Conservation (phyloP, 306 rosid genomes). For the Abrus pulchellus region DNA sequence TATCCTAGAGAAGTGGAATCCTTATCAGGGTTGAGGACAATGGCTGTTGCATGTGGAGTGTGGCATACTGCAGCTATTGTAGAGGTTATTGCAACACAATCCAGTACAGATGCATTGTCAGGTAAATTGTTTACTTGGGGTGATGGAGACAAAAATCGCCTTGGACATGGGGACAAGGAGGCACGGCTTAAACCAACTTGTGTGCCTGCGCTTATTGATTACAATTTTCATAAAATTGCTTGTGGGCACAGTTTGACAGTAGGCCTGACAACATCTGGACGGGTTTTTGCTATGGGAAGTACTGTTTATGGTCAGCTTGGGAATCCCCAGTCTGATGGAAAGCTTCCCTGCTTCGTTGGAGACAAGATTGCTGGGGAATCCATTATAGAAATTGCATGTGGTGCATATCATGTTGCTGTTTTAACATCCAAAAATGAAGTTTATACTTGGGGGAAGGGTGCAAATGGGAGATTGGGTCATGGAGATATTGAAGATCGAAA, state of each 20-base stretch:
- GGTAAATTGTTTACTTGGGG: constrained; percentile 98
- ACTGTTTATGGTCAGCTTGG: constrained; percentile 99
- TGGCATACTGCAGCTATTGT: constrained; percentile 99
- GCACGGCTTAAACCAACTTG: constrained; percentile 90
- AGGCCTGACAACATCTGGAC: constrained; percentile 88
- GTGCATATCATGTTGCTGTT: constrained; percentile 95
- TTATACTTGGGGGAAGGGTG: constrained; percentile 99
- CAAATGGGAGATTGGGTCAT: constrained; percentile 98
- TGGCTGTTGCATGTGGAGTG: constrained; percentile 97
- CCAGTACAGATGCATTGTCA: constrained; percentile 77
- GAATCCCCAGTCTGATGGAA: constrained; percentile 88
- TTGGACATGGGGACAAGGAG: constrained; percentile 98
- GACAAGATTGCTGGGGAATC: constrained; percentile 78
- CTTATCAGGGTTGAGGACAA: constrained; percentile 83
- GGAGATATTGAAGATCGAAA: constrained; percentile 98
- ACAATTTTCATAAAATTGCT: constrained; percentile 89
- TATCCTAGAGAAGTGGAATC: constrained; percentile 93
- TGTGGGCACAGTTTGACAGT: constrained; percentile 95
- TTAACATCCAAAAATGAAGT: constrained; percentile 94
- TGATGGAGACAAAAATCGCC: constrained; percentile 97
- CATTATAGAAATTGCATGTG: constrained; percentile 90
- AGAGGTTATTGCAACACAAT: constrained; percentile 92
- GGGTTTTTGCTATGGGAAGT: constrained; percentile 93
- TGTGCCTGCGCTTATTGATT: constrained; percentile 87
- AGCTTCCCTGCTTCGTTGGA: constrained; percentile 85